These are phyloP conservation scores for Kodamaea sp. DNA, from an alignment of 1,139 yeast species.

Conservation along the genomic window DNA sequence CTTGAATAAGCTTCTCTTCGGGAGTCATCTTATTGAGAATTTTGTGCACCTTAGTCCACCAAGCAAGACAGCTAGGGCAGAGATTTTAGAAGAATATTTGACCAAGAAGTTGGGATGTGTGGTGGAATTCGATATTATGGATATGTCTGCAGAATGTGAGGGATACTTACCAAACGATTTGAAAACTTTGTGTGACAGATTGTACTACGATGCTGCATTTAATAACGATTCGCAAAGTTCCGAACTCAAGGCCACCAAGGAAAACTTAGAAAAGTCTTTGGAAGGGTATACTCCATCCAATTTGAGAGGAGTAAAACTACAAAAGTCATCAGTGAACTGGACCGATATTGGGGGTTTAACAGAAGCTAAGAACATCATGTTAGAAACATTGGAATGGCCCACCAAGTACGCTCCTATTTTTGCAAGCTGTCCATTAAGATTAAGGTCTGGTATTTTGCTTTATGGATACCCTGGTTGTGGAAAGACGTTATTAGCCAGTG, in stretches of 20 bases:
- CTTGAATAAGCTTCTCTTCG: constrained; percentile 60
- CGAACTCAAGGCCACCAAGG: constrained; percentile 20
- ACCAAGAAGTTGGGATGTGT: constrained; percentile 28
- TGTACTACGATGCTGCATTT: constrained; percentile 65
- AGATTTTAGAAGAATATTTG: constrained; percentile 52
- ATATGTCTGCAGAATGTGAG: constrained; percentile 78
- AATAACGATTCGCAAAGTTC: constrained; percentile 19
- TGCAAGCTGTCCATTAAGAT: constrained; percentile 79
- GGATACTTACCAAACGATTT: constrained; percentile 88
- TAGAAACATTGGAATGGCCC: constrained; percentile 97
- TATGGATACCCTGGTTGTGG: constrained; percentile 99
- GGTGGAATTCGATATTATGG: constrained; percentile 57
- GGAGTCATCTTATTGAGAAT: constrained; percentile 72
- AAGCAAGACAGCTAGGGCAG: constrained; percentile 58
- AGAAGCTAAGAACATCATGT: constrained; percentile 70
- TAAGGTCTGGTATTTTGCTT: constrained; percentile 84
- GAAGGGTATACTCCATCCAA: constrained; percentile 77
- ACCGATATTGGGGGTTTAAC: constrained; percentile 83
- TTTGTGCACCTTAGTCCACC: constrained; percentile 68
- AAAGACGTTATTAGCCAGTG: constrained; percentile 88
- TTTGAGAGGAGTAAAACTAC: constrained; percentile 82
- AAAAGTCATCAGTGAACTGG: constrained; percentile 79
- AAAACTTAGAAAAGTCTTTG: constrained; percentile 58
- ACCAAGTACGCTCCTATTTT: constrained; percentile 94
- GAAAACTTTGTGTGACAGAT: constrained; percentile 69